phyloP scores from a whole-genome alignment of 1,284 basidiomycete species.

The Trichosporon ovoides region DNA sequence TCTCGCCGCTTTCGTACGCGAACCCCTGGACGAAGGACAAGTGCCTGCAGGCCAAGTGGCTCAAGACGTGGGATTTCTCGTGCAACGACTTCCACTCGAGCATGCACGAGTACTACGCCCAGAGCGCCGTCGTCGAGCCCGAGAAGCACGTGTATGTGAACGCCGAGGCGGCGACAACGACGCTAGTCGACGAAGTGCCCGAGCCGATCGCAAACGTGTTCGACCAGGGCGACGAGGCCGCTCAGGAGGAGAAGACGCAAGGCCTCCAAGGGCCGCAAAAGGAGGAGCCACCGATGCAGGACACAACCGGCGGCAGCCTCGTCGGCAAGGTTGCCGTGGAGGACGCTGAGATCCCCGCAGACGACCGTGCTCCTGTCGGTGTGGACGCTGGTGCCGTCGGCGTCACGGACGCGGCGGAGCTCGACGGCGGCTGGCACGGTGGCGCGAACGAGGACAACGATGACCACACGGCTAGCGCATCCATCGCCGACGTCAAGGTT shows the following conservation, averaged over 20 bases:
- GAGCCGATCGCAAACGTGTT: slow-evolving; percentile 48
- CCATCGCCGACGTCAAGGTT: not conserved
- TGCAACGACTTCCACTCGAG: slow-evolving; percentile 43
- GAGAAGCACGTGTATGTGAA: slow-evolving; percentile 27
- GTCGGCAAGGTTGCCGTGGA: slow-evolving; percentile 4
- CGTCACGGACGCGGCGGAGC: slow-evolving; percentile 36
- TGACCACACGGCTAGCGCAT: not conserved
- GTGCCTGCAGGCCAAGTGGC: slow-evolving; percentile 74
- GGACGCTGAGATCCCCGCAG: slow-evolving; percentile 27
- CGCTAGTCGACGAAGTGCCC: slow-evolving; percentile 37
- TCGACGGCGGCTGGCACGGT: slow-evolving; percentile 48
- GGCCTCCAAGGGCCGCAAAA: slow-evolving; percentile 39
- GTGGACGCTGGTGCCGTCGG: slow-evolving; percentile 45
- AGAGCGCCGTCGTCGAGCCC: slow-evolving; percentile 13
- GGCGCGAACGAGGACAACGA: slow-evolving; percentile 43
- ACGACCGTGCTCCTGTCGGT: slow-evolving; percentile 46
- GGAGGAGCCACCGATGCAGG: slow-evolving; percentile 35
- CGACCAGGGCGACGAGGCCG: slow-evolving; percentile 32
- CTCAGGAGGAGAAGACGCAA: slow-evolving; percentile 44
- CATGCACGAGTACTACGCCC: slow-evolving; percentile 30
- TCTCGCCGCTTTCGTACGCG: slow-evolving; percentile 81
- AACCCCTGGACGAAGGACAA: slow-evolving; percentile 75
- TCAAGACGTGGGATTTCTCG: slow-evolving; percentile 92
- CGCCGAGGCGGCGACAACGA: slow-evolving; percentile 29
- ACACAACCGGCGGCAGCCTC: slow-evolving; percentile 25